Conservation (phyloP, 2,329 filamentous ascomycete species). For the Dactylellina leptospora region DNA sequence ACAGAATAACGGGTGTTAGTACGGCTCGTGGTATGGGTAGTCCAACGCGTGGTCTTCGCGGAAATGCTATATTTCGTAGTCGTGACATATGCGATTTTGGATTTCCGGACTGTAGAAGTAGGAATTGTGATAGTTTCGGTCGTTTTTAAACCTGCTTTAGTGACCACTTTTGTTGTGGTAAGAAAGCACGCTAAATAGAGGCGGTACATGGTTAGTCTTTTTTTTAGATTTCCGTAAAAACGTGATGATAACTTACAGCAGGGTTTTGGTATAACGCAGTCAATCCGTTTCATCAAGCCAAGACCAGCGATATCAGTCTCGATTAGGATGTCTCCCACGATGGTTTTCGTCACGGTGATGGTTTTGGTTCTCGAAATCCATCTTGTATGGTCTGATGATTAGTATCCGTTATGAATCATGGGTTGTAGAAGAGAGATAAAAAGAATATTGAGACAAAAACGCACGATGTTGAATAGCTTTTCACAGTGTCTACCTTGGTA, state of each 20-base stretch:
- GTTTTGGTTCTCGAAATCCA: not conserved
- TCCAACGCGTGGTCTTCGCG: not conserved
- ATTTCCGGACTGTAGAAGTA: not conserved
- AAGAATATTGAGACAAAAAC: not conserved
- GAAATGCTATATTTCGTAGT: not conserved
- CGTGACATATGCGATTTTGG: not conserved
- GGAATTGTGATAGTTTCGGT: not conserved
- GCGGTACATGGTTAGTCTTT: not conserved
- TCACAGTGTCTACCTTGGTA: not conserved
- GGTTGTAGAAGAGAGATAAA: not conserved
- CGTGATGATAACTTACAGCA: conserved; percentile 14
- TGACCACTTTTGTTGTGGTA: not conserved
- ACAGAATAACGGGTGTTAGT: conserved; percentile 1
- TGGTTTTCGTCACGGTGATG: not conserved
- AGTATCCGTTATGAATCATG: not conserved
- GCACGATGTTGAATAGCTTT: not conserved
- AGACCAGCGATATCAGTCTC: not conserved
- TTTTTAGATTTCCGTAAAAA: too few species aligned
- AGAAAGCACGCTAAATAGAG: not conserved
- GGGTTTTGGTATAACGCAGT: not conserved
- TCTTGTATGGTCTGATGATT: not conserved
- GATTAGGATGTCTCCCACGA: not conserved
- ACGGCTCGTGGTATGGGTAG: not conserved
- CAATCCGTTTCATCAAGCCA: not conserved
- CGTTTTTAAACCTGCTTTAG: not conserved